phyloP scores from a whole-genome alignment of 2,329 filamentous ascomycete species.

The Claviceps arundinis region DNA sequence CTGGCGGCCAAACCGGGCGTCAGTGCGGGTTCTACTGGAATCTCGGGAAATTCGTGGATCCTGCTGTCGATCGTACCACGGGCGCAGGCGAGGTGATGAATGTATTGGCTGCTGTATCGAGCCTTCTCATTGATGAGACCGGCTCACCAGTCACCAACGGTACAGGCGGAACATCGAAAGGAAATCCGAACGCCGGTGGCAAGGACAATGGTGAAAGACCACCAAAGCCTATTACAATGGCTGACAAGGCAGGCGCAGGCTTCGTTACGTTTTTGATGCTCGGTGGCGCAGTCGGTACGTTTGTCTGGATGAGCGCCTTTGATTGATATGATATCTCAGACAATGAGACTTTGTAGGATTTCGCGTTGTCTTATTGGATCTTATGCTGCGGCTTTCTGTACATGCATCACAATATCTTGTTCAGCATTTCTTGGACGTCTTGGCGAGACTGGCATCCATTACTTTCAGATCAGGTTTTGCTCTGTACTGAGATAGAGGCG shows the following conservation, averaged over 20 bases:
- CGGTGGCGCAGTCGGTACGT: slow-evolving; percentile 27
- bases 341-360: neutral
- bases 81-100: slow-evolving; percentile 48
- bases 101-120: slow-evolving; percentile 40
- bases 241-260: slow-evolving; percentile 34
- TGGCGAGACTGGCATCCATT: neutral
- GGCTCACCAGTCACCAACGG: slow-evolving; percentile 28
- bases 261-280: slow-evolving; percentile 34
- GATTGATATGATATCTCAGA: slow-evolving; percentile 9
- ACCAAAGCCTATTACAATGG: slow-evolving; percentile 23
- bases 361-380: neutral
- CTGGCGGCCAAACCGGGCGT: slow-evolving; percentile 41
- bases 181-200: slow-evolving; percentile 27
- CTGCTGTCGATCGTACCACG: slow-evolving; percentile 37
- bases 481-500: neutral
- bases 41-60: slow-evolving; percentile 28
- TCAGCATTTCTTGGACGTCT: neutral
- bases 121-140: slow-evolving; percentile 30
- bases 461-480: neutral
- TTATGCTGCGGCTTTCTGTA: neutral
- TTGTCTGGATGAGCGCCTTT: slow-evolving; percentile 36
- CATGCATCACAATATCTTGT: neutral
- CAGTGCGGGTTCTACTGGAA: slow-evolving; percentile 54
- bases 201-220: slow-evolving; percentile 16
- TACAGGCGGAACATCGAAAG: slow-evolving; percentile 37